Conservation (phyloP, 75 land plant genomes). For the Sequoia sempervirens region DNA sequence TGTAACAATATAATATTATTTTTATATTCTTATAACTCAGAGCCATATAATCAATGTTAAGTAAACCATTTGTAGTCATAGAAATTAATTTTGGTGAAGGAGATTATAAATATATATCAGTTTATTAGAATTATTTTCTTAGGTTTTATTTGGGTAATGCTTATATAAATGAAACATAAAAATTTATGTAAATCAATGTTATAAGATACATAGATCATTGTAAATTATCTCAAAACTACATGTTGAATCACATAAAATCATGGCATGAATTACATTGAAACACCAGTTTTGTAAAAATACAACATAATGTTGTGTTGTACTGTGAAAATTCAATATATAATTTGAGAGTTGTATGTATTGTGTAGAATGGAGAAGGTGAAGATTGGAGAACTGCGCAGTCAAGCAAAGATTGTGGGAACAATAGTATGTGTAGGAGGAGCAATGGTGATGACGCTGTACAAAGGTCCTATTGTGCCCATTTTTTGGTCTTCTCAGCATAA, state of each 20-base stretch:
- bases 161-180: too few species aligned
- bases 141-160: too few species aligned
- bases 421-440: slow-evolving; percentile 40
- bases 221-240: not conserved
- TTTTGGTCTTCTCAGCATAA: slow-evolving; percentile 11
- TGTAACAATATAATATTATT: not conserved
- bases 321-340: too few species aligned
- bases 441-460: slow-evolving; percentile 45
- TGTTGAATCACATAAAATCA: too few species aligned
- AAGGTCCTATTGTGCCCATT: slow-evolving; percentile 33
- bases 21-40: not conserved
- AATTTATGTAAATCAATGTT: not conserved
- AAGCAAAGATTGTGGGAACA: slow-evolving; percentile 39
- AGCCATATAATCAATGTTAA: too few species aligned
- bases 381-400: slow-evolving; percentile 21
- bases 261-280: too few species aligned
- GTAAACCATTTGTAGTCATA: too few species aligned
- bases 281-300: too few species aligned
- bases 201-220: not conserved
- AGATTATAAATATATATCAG: too few species aligned
- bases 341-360: not conserved
- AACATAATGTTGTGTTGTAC: too few species aligned
- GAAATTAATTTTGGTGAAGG: too few species aligned
- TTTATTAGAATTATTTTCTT: too few species aligned
- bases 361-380: slow-evolving; percentile 30